Conservation (phyloP, 805 yeast genomes). For the Ogataea paraovalis region DNA sequence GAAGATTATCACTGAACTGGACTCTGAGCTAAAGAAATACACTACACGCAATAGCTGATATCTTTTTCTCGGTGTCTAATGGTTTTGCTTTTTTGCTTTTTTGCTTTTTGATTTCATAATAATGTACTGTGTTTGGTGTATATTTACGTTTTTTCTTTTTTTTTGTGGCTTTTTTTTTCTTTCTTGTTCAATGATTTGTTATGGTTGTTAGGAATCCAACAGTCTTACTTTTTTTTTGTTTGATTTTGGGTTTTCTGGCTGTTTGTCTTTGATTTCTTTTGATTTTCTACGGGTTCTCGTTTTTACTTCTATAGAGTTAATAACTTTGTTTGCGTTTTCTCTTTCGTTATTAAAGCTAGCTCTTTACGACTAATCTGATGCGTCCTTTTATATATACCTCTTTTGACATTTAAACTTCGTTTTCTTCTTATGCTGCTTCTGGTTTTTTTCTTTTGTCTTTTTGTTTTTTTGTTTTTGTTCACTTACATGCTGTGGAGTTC, state of each 20-base stretch:
- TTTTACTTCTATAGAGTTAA: not conserved
- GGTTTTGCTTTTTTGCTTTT: not conserved
- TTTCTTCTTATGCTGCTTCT: not conserved
- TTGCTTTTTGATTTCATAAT: not conserved
- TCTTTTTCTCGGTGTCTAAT: not conserved
- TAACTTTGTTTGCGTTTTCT: not conserved
- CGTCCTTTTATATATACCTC: not conserved
- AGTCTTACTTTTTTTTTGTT: not conserved
- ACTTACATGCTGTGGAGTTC: not conserved
- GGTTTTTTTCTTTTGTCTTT: not conserved
- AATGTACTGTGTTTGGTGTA: not conserved
- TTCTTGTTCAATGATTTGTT: not conserved
- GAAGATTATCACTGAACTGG: slow-evolving; percentile 17
- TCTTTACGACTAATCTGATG: not conserved
- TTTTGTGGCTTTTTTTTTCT: not conserved
- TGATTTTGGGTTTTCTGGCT: not conserved
- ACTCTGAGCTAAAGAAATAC: not conserved
- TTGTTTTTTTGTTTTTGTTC: not conserved
- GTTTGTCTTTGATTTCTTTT: not conserved
- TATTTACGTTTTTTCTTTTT: no score
- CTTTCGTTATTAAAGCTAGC: not conserved
- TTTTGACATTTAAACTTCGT: no score
- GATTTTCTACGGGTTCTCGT: not conserved
- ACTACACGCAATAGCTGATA: not conserved
- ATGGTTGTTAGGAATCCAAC: not conserved